These are phyloP conservation scores for Boletus patriciae DNA, from an alignment of 768 basidiomycete species.

Conservation along the genomic window DNA sequence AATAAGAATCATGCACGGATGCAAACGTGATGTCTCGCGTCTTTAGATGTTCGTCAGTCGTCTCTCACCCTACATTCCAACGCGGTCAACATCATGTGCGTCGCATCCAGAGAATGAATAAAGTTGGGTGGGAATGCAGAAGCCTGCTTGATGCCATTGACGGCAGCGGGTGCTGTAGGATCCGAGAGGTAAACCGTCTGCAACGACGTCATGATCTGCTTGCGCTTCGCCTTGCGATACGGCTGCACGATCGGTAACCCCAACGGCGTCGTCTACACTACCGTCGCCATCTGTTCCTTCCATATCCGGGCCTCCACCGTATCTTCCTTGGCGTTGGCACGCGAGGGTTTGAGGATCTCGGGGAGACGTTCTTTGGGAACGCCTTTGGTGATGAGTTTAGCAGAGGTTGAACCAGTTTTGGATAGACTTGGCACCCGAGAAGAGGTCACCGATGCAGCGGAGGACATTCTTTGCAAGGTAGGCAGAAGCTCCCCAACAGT, in stretches of 20 bases:
- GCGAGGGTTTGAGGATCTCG: conserved; percentile 36
- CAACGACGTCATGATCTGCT: conserved; percentile 79
- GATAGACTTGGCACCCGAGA: conserved; percentile 88
- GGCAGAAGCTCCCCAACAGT: conserved; percentile 69
- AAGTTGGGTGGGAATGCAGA: conserved; percentile 99
- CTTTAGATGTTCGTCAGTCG: conserved; percentile 38
- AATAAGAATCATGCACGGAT: conserved; percentile 98
- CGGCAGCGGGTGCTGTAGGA: conserved; percentile 73
- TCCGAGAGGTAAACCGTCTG: conserved; percentile 91
- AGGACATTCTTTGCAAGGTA: conserved; percentile 84
- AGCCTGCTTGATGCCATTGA: conserved; percentile 84
- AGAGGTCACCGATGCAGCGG: conserved; percentile 84
- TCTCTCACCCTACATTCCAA: conserved; percentile 70
- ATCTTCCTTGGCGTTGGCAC: conserved; percentile 10
- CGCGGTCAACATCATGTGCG: conserved; percentile 98
- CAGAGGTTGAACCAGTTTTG: conserved; percentile 89
- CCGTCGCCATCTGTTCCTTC: conserved; percentile 92
- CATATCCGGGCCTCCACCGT: conserved; percentile 45
- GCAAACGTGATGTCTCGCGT: conserved; percentile 80
- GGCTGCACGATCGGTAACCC: conserved; percentile 96
- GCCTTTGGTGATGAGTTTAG: conserved; percentile 82
- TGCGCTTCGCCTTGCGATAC: conserved; percentile 80
- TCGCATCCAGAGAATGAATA: conserved; percentile 95
- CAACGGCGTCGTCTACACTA: conserved; percentile 96
- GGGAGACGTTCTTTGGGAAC: conserved; percentile 70